Evolutionary conservation across 2,329 filamentous ascomycete genomes (phyloP), one percentile per base, ranked within the genome.

Genomic region (Talaromyces sp.): DNA sequence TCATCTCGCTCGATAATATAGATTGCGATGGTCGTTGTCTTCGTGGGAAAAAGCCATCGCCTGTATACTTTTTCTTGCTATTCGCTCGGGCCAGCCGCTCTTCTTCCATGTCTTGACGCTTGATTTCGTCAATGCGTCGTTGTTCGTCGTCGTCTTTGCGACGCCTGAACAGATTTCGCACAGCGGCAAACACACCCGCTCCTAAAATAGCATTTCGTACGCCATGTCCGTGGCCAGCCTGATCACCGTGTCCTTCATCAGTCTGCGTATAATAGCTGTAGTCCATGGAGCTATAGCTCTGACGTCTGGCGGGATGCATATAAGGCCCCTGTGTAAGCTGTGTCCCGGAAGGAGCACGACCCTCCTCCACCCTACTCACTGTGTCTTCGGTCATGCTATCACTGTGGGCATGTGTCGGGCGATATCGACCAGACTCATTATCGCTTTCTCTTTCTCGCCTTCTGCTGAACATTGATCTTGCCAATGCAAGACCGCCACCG

Each of bases 41-140:
- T 64, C 70, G 72, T 31, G 73, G 74, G 54, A 72, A 72, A 56
- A 69, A 71, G 1, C 88, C 88, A 71, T 92, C 90, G 31, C 86
- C 89, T 2, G 89, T 91, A 65, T 85, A 91, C 68, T 86, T 85
- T n/a, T 83, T 81, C 35, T 83, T 82, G 39, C 84, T 84, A 64
- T 83, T 81, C 60, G 77, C 77, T 68, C 83, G 79, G 55, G 80
- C 79, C 31, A 84, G 68, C 25, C 79, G 77, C 68, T 86, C 83
- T 55, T 84, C 76, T 66, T 83, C 82, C 25, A 78, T 72, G 64
- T 83, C 81, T 65, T 80, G 81, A 64, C 76, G 78, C 60, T 79
- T 79, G 63, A 83, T 74, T 50, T 79, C 79, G 58, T 83, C 84
- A 5, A 90, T 83, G 23, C 86, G 84, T 60, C 86, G 82, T 67